Conservation (phyloP, 2,329 filamentous ascomycete species). For the Alternaria arbusti region DNA sequence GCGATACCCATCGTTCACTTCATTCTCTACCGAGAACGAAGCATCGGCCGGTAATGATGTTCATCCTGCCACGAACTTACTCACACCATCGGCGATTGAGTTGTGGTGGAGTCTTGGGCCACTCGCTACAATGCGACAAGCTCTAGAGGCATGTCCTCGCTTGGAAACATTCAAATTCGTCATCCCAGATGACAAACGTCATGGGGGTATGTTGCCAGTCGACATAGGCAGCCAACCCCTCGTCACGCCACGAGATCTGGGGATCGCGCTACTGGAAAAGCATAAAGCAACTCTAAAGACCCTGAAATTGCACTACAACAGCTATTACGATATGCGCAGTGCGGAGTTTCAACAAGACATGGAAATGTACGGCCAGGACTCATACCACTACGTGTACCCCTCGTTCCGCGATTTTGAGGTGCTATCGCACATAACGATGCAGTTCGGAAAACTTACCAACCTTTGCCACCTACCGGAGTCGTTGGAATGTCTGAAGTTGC, state of each 20-base stretch:
- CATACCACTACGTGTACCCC: background rate
- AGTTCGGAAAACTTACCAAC: constrained; percentile 1
- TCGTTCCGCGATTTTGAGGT: background rate
- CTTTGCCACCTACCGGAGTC: background rate
- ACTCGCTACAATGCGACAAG: background rate
- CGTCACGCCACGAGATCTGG: constrained; percentile 2
- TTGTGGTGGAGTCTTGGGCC: constrained; percentile 6
- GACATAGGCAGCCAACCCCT: background rate
- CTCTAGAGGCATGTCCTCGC: background rate
- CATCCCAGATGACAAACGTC: background rate
- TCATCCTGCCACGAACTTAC: background rate
- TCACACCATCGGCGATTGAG: background rate
- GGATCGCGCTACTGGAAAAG: constrained; percentile 4
- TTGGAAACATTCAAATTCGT: background rate
- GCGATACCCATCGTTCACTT: background rate
- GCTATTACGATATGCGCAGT: background rate
- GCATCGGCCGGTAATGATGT: background rate
- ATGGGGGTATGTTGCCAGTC: background rate
- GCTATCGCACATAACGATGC: background rate
- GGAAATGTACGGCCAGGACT: background rate
- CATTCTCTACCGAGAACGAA: constrained; percentile 4
- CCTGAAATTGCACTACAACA: background rate
- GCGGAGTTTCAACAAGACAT: background rate
- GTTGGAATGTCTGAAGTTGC: background rate
- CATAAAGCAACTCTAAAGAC: background rate